These are phyloP conservation scores for Sugiyamaella floridensis DNA, from an alignment of 805 yeast species.

Conservation along the genomic window DNA sequence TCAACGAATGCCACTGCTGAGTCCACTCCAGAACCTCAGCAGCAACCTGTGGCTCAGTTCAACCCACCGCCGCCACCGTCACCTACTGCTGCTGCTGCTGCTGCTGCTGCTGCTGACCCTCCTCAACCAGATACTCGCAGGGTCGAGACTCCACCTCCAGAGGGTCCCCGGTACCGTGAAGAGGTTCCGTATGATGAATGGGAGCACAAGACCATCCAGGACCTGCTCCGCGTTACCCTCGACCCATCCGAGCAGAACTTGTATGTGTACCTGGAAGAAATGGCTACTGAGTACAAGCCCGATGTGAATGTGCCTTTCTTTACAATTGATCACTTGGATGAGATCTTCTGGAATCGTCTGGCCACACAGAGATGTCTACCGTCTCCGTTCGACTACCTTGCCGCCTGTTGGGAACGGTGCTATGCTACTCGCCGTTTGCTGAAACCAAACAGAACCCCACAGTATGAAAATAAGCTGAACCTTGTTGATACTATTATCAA, in stretches of 20 bases:
- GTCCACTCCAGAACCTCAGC: not conserved
- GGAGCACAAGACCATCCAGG: conserved; percentile 12
- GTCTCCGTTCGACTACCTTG: conserved; percentile 43
- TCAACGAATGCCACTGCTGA: not conserved
- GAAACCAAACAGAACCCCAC: conserved; percentile 34
- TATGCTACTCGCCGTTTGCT: conserved; percentile 35
- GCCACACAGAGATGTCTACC: conserved; percentile 13
- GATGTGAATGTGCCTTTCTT: conserved; percentile 9
- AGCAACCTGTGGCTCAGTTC: no score
- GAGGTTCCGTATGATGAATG: conserved; percentile 13
- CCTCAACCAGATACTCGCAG: not conserved
- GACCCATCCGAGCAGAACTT: conserved; percentile 2
- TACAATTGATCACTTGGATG: conserved; percentile 13
- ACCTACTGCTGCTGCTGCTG: no score
- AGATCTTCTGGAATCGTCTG: conserved; percentile 18
- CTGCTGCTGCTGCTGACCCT: not conserved
- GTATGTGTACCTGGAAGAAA: conserved; percentile 5
- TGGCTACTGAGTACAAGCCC: conserved; percentile 12
- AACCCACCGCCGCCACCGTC: no score
- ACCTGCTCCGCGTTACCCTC: conserved; percentile 14
- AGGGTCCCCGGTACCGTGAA: not conserved
- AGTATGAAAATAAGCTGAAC: conserved; percentile 32
- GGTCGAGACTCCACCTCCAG: not conserved
- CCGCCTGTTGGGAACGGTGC: conserved; percentile 38
- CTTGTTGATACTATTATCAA: conserved; percentile 39